Conservation (phyloP, 805 yeast genomes). For the Groenewaldozyma salmanticensis region DNA sequence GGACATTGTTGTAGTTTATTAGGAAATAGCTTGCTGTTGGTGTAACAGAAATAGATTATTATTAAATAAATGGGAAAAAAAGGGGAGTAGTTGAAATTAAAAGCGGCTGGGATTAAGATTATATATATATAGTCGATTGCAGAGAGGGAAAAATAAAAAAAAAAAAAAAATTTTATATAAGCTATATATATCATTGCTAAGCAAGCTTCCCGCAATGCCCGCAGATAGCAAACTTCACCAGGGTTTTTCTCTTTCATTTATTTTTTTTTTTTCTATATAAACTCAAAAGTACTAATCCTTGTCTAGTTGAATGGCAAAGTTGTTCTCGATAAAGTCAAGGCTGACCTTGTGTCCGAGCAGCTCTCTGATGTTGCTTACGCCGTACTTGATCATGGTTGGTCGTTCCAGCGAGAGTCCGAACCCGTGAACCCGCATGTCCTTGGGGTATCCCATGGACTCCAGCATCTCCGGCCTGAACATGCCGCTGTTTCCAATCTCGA, state of each 20-base stretch:
- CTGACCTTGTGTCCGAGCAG: constrained; percentile 94
- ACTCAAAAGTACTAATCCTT: no score
- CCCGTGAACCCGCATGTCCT: constrained; percentile 86
- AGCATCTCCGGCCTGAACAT: constrained; percentile 99
- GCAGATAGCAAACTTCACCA: no score
- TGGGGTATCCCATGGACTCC: constrained; percentile 96
- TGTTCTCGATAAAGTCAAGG: constrained; percentile 85
- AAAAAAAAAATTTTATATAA: no score
- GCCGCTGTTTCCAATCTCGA: constrained; percentile 98
- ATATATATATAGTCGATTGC: no score
- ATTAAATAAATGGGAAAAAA: not conserved
- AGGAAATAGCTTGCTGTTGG: not conserved
- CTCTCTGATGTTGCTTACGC: constrained; percentile 91
- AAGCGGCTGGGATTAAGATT: no score
- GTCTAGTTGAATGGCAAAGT: constrained; percentile 97
- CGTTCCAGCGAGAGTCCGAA: constrained; percentile 97
- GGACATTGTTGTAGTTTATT: constrained; percentile 30
- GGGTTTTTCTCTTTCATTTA: no score
- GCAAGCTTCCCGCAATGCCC: no score
- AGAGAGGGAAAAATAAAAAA: no score
- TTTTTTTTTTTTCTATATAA: no score
- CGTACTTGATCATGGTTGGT: constrained; percentile 98
- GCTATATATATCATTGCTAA: no score
- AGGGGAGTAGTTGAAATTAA: no score
- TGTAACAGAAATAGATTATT: constrained; percentile 3